These are phyloP conservation scores for Pseudogymnoascus sp. DNA, from an alignment of 2,329 filamentous ascomycete species.

Conservation along the genomic window DNA sequence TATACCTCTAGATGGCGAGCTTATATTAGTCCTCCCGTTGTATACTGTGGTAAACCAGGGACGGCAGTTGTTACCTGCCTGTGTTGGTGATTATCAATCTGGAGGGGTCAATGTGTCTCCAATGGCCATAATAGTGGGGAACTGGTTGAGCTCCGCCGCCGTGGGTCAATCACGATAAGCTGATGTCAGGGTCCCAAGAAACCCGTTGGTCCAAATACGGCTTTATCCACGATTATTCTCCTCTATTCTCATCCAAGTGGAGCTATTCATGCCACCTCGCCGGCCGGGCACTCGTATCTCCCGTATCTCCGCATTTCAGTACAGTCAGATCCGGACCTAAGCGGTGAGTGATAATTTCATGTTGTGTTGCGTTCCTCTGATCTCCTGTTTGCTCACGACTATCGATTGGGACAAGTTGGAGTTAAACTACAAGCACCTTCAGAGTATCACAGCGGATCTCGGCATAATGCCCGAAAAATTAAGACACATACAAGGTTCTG, in stretches of 20 bases:
- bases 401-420: background rate
- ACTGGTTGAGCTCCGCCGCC: background rate
- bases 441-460: background rate
- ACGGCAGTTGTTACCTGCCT: background rate
- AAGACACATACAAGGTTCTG: background rate
- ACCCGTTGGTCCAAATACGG: background rate
- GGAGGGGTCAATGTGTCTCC: background rate
- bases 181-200: background rate
- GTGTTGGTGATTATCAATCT: constrained; percentile 3
- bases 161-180: background rate
- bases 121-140: constrained; percentile 3
- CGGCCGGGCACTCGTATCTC: background rate
- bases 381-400: background rate
- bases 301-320: background rate
- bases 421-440: background rate
- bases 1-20: constrained; percentile 1
- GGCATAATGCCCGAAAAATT: background rate
- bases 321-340: background rate
- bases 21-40: background rate
- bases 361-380: background rate
- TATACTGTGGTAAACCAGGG: background rate
- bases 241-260: background rate
- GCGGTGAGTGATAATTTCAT: background rate
- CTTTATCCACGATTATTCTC: background rate
- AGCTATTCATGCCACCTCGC: background rate